Evolutionary conservation across 257 asterid species (phyloP), one percentile per base, ranked within the genome.

Genomic region (Schizonepeta tenuifolia): DNA sequence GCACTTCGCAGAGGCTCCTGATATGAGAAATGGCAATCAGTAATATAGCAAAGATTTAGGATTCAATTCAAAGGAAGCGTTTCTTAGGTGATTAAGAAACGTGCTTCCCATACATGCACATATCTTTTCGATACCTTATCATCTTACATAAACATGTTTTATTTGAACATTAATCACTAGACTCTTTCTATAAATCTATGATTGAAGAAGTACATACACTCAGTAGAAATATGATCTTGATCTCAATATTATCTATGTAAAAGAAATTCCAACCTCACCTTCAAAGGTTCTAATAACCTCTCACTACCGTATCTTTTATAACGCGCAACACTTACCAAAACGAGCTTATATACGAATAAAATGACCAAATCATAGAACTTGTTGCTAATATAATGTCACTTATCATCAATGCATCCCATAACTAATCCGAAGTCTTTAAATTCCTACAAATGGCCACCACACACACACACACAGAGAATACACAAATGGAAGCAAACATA

Each of bases 1-100:
- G 97, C 95, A 70, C 93, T 86, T 79, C 97, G 84, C 55, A 80
- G 47, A 26, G 98, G 95, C 77, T 88, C 95, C 98, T 93, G 83
- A 74, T 3, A 82, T 55, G 49, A 40, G 41, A 72, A 72, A 53
- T 51, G 5, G 22, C 50, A 40, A 65, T 67, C 66, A 22, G 41
- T 72, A 67, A 21, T 50, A 43, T 18, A 58, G 5, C 53, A 57
- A 65, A 47, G 7, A 13, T 13, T 36, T 35, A n/a, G 55, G 56
- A 75, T 3, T 35, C n/a, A 22, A 75, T 7, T 35, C 12, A 22
- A 68, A 62, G 18, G 38, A 46, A n/a, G 7, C 22, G 4, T 31
- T n/a, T 31, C 73, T 4, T 35, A 44, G 41, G 40, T 14, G 22
- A 59, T 71, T 11, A 11, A 14, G 9, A 38, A 13, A 6, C 33